Base-by-base conservation (phyloP, 2,329 filamentous ascomycete genomes). In the Fusarium robinianum region DNA sequence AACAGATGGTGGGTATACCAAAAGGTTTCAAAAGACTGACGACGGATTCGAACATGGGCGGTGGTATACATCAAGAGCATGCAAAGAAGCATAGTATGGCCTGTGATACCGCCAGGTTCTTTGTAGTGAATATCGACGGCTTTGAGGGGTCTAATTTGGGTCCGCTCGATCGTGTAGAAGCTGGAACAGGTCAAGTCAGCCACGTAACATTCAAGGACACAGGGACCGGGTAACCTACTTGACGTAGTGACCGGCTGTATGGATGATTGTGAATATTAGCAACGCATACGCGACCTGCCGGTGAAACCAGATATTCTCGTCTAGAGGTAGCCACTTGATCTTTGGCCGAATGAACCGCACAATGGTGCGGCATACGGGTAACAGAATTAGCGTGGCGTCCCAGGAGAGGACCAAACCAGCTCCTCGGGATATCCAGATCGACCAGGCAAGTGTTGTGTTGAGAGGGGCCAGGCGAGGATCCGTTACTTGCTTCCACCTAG, bases 1-100 rank as follows among this genome's bases (percentile, higher is more conserved):
- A 97, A 97, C n/a, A 99, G 80, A 63, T 99, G 94, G 70, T 99
- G 94, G 1, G 90, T 96, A 72, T 99, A 99, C 94, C 94, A 99
- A 68, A 99, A 99, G 0, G 92, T 95, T 72, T 99, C 94, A 65
- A 91, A 99, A 0, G 90, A 95, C 67, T 99, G 94, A 66, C 97
- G 92, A 41, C 94, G 87, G 55, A 99, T 97, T 56, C 89, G 87
- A 61, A 87, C 80, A 65, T 99, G 94, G 3, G 94, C 87, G 1
- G 91, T 96, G 2, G 94, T 99, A 72, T 95, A 99, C 79, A 99
- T 99, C 52, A 99, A 73, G 52, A 99, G 74, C 94, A 99, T 99
- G 78, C 91, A 97, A n/a, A 99, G 77, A 17, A 97, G 81, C 94
- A 99, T 99, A 51, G 96, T 80, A 69, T 99, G 94, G 6, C 94